A percentile compares a stretch with the other conserved stretches of the same genome.
These are phyloP conservation scores for Aspergillus funiculosus DNA, from an alignment of 495 filamentous ascomycete species.

Conservation along the genomic window DNA sequence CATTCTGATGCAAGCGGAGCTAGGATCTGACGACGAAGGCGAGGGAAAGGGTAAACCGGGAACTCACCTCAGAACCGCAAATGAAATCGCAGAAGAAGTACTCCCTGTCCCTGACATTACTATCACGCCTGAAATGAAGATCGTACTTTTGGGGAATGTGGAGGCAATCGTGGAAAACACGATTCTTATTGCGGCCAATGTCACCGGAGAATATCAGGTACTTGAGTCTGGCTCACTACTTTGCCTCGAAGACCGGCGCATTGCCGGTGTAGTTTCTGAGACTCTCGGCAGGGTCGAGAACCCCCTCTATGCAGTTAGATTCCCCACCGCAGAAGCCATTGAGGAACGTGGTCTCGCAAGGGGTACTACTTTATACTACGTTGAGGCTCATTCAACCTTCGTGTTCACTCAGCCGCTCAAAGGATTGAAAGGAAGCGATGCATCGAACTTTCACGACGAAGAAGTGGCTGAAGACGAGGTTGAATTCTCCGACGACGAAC, in stretches of 20 bases:
- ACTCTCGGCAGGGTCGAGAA: slow-evolving; percentile 75
- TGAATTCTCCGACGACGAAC: slow-evolving; percentile 95
- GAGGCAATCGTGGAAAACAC: slow-evolving; percentile 69
- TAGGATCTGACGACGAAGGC: slow-evolving; percentile 66
- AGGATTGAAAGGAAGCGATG: slow-evolving; percentile 76
- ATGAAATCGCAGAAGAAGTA: slow-evolving; percentile 63
- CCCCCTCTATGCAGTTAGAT: slow-evolving; percentile 74
- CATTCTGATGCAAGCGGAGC: slow-evolving; percentile 71
- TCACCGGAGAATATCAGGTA: slow-evolving; percentile 73
- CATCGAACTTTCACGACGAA: slow-evolving; percentile 90
- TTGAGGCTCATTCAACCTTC: slow-evolving; percentile 64
- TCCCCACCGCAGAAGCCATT: slow-evolving; percentile 60
- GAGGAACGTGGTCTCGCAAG: slow-evolving; percentile 54
- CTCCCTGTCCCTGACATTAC: slow-evolving; percentile 67
- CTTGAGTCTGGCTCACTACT: slow-evolving; percentile 78
- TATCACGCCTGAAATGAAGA: slow-evolving; percentile 68
- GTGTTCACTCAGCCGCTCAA: slow-evolving; percentile 80
- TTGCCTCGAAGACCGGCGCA: slow-evolving; percentile 65
- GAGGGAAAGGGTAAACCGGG: slow-evolving; percentile 43
- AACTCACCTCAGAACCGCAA: slow-evolving; percentile 57
- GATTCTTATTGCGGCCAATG: slow-evolving; percentile 72
- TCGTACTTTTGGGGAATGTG: slow-evolving; percentile 66
- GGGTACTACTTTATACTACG: slow-evolving; percentile 71
- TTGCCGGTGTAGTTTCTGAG: slow-evolving; percentile 76
- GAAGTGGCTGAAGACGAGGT: slow-evolving; percentile 79